A percentile compares a stretch with the other conserved stretches of the same genome.
These are phyloP conservation scores for Verticillium klebahnii DNA, from an alignment of 2,329 filamentous ascomycete species.

Conservation along the genomic window DNA sequence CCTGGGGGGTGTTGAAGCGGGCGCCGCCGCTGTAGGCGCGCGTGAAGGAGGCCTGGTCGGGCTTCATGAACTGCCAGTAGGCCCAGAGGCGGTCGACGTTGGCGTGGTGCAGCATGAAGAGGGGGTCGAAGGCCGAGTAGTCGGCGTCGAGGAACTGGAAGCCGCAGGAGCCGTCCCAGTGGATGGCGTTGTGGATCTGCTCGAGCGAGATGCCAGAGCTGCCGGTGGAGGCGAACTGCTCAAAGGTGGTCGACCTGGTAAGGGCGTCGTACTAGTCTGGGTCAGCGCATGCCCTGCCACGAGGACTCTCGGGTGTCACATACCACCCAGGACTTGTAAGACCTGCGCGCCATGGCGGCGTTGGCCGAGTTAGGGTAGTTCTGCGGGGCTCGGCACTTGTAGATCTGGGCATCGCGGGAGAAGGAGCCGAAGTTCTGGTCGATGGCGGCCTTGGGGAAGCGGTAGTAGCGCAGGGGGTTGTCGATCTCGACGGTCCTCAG, in stretches of 20 bases:
- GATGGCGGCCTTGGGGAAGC: slow-evolving; percentile 36
- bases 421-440: slow-evolving; percentile 31
- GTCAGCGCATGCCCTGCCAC: background rate
- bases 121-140: slow-evolving; percentile 39
- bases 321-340: slow-evolving; percentile 34
- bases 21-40: slow-evolving; percentile 27
- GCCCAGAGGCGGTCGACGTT: slow-evolving; percentile 63
- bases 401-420: slow-evolving; percentile 7
- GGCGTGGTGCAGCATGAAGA: slow-evolving; percentile 48
- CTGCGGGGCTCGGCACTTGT: slow-evolving; percentile 1
- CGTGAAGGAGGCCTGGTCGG: slow-evolving; percentile 27
- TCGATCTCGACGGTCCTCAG: slow-evolving; percentile 27
- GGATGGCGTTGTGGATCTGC: slow-evolving; percentile 35
- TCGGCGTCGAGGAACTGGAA: slow-evolving; percentile 29
- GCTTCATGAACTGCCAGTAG: slow-evolving; percentile 44
- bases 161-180: slow-evolving; percentile 31
- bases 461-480: slow-evolving; percentile 51
- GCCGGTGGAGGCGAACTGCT: slow-evolving; percentile 34
- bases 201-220: slow-evolving; percentile 31
- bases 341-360: slow-evolving; percentile 21
- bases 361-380: slow-evolving; percentile 36
- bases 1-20: slow-evolving; percentile 35
- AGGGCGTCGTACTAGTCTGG: slow-evolving; percentile 36
- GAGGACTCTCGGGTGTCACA: slow-evolving; percentile 15
- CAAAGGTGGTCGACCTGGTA: slow-evolving; percentile 28